Evolutionary conservation across 352 stramenopile species (phyloP).

Genomic region (Detonula confervacea): DNA sequence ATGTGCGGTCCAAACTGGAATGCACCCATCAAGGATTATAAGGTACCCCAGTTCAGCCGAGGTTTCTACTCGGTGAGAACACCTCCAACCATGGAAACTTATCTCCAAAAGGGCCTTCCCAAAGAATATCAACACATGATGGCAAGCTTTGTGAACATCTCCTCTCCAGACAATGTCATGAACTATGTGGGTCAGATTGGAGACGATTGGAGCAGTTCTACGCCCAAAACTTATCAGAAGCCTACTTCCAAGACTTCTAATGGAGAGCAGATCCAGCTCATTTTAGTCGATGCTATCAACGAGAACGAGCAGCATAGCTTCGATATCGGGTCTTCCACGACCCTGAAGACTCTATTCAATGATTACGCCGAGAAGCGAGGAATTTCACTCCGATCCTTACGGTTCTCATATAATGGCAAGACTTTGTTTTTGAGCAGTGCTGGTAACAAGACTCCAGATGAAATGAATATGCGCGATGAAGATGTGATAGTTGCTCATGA

Average conservation of each 20-base stretch:
- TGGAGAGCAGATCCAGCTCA: conserved; percentile 3
- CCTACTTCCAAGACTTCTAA: neutral
- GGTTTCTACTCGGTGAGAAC: neutral
- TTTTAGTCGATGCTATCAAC: conserved; percentile 3
- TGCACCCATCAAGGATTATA: neutral
- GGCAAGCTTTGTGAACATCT: conserved; percentile 2
- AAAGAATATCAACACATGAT: conserved; percentile 1
- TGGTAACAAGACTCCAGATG: conserved; percentile 18
- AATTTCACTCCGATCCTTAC: conserved; percentile 17
- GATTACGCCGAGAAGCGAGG: conserved; percentile 29
- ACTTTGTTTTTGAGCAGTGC: conserved; percentile 33
- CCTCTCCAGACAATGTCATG: neutral
- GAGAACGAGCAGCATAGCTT: neutral
- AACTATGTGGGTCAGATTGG: neutral
- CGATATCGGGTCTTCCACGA: conserved; percentile 6
- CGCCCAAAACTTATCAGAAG: neutral
- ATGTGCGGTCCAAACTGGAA: neutral
- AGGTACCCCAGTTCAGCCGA: neutral
- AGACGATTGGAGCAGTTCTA: neutral
- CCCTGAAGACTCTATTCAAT: conserved; percentile 32
- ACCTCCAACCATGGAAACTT: neutral
- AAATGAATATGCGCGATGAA: conserved; percentile 19
- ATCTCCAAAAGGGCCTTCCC: conserved; percentile 3
- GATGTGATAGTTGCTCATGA: conserved; percentile 23
- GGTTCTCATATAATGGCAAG: conserved; percentile 36